A percentile compares a stretch with the other conserved stretches of the same genome.
phyloP scores from a whole-genome alignment of 1,139 yeast genomes.

The Saccharomyces pastorianus region DNA sequence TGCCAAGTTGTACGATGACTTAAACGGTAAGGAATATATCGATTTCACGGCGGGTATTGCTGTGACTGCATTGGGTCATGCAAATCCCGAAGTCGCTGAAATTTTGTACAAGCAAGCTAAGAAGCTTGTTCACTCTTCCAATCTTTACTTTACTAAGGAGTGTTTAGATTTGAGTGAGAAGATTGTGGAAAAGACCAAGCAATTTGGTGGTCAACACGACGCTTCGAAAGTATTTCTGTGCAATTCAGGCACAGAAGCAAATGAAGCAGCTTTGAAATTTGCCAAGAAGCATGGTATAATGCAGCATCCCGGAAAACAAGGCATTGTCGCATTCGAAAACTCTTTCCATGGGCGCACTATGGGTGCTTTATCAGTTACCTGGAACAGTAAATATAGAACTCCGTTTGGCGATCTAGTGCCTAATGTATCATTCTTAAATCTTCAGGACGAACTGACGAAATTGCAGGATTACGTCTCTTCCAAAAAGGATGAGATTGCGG shows the following conservation, averaged over 20 bases:
- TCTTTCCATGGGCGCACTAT: constrained; percentile 93
- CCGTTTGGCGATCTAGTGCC: constrained; percentile 89
- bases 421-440: constrained; percentile 46
- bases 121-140: constrained; percentile 74
- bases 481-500: constrained; percentile 73
- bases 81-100: constrained; percentile 63
- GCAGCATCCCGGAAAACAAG: constrained; percentile 49
- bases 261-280: constrained; percentile 93
- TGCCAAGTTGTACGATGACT: constrained; percentile 40
- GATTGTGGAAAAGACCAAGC: constrained; percentile 59
- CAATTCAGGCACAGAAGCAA: constrained; percentile 95
- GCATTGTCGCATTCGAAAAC: constrained; percentile 74
- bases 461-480: constrained; percentile 32
- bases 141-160: constrained; percentile 75
- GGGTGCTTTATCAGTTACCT: constrained; percentile 89
- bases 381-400: constrained; percentile 82
- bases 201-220: constrained; percentile 67
- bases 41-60: constrained; percentile 96
- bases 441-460: constrained; percentile 24
- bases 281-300: constrained; percentile 78
- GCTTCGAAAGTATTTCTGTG: constrained; percentile 82
- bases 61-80: constrained; percentile 86
- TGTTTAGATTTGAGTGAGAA: constrained; percentile 72
- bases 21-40: constrained; percentile 66
- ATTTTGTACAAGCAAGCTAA: constrained; percentile 64